These are phyloP conservation scores for Geotrichum histeridarum DNA, from an alignment of 1,139 yeast species.

Conservation along the genomic window DNA sequence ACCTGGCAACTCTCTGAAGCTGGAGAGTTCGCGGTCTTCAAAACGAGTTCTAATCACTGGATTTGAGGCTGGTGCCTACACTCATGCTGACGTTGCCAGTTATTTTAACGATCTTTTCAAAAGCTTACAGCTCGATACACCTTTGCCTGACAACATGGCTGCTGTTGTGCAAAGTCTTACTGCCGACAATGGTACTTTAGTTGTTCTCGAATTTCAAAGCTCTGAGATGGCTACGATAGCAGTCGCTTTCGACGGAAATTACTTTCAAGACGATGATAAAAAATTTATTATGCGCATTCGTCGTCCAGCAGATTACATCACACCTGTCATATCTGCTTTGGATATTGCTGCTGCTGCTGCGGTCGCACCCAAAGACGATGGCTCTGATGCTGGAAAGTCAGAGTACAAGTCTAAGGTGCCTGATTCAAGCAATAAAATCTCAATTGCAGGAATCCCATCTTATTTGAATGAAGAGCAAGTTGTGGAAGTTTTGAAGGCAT, in stretches of 20 bases:
- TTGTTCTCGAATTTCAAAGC: constrained; percentile 52
- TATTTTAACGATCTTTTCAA: constrained; percentile 26
- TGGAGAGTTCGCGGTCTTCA: constrained; percentile 36
- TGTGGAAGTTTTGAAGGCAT: constrained; percentile 37
- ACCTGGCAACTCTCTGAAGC: constrained; percentile 23
- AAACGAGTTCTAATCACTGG: constrained; percentile 49
- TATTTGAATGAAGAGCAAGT: constrained; percentile 40
- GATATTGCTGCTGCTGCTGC: constrained; percentile 7
- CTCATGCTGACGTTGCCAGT: constrained; percentile 38
- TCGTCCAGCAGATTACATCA: constrained; percentile 64
- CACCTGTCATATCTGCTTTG: constrained; percentile 30
- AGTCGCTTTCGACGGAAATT: constrained; percentile 44
- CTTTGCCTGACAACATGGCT: constrained; percentile 24
- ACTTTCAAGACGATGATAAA: constrained; percentile 30
- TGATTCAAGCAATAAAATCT: constrained; percentile 3
- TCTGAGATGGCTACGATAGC: constrained; percentile 57
- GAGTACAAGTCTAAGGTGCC: constrained; percentile 3
- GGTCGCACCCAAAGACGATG: not conserved
- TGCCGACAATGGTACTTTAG: constrained; percentile 23
- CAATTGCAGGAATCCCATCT: constrained; percentile 42
- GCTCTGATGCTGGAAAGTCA: not conserved
- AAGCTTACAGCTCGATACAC: constrained; percentile 25
- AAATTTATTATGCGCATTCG: constrained; percentile 35
- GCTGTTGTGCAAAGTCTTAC: constrained; percentile 34
- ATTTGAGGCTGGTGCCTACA: constrained; percentile 41